Base-by-base conservation (phyloP, 257 asterid species). In the Solanum chiquidenum region DNA sequence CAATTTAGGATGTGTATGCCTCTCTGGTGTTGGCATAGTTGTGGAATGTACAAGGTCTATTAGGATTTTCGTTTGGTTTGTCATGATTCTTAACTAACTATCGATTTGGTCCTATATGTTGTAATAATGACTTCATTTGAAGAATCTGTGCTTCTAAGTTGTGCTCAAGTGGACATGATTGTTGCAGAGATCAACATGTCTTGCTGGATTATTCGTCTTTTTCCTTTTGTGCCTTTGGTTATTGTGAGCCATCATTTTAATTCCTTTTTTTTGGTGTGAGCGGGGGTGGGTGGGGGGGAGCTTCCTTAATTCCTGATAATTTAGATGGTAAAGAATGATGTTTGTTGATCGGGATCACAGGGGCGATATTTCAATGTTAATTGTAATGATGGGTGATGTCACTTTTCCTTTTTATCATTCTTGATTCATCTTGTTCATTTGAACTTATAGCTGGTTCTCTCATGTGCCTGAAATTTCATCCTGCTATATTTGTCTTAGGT, bases 401-500 rank as follows among this genome's bases (percentile, higher is more conserved):
- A 46, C 23, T 31, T 29, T 31, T 80, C 40, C 85, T 46, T 80
- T 16, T 80, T 46, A 46, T 46, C 69, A 80, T 49, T 80, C 85
- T 80, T 80, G 85, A 49, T 34, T 29, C 55, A 18, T 18, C 42
- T 80, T 80, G 68, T 80, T 80, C 34, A 29, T 46, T 29, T 80
- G 85, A 49, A 29, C 20, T 49, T 10, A 49, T 79, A 44, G 29
- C 85, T 29, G 68, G 11, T 46, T 49, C 85, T 80, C 35, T 76
- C 83, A 6, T 38, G 60, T 21, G 10, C 55, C 29, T 3, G 9
- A 16, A 27, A 29, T 80, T 79, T 80, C 42, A 79, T 18, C 64
- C 5, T 42, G 25, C 25, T 42, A 25, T 46, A 79, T 79, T 5
- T 80, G 69, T 80, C 69, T 49, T 90, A 97, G 99, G 99, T 97